Conservation (phyloP, 495 filamentous ascomycete genomes). For the Penicilliopsis zonata region DNA sequence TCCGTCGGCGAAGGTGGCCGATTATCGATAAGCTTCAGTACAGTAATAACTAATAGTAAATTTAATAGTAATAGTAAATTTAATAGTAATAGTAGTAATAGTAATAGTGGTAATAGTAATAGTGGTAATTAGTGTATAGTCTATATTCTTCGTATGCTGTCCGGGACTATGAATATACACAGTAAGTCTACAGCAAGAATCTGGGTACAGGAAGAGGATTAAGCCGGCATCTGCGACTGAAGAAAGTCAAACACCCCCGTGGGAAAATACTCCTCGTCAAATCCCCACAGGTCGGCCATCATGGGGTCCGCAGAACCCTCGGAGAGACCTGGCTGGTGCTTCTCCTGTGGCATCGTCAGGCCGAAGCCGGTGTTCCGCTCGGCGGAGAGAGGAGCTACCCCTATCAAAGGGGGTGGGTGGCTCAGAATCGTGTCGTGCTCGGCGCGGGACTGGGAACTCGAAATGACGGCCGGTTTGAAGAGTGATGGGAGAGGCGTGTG, state of each 20-base stretch:
- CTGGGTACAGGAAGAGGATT: slow-evolving; percentile 1
- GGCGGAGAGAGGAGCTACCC: slow-evolving; percentile 32
- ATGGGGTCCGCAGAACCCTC: slow-evolving; percentile 35
- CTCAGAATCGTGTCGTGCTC: slow-evolving; percentile 29
- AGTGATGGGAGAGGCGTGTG: too few species aligned
- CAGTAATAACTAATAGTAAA: too few species aligned
- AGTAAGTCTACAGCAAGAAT: too few species aligned
- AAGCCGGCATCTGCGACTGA: slow-evolving; percentile 36
- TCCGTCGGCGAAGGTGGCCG: too few species aligned
- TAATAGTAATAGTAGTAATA: too few species aligned
- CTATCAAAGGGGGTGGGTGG: slow-evolving; percentile 28
- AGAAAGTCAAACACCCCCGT: slow-evolving; percentile 38
- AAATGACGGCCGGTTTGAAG: slow-evolving; percentile 28
- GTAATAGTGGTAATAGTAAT: too few species aligned
- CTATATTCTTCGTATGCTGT: too few species aligned
- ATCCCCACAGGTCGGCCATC: slow-evolving; percentile 37
- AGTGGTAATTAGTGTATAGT: too few species aligned
- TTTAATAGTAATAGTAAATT: too few species aligned
- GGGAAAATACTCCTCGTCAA: slow-evolving; percentile 37
- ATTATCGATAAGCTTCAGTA: too few species aligned
- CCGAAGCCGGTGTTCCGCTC: slow-evolving; percentile 29
- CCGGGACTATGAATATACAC: too few species aligned
- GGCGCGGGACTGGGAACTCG: slow-evolving; percentile 27
- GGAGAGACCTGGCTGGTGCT: slow-evolving; percentile 25
- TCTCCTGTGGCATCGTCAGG: slow-evolving; percentile 7